Percentiles rank a stretch among this genome's conserved stretches.
phyloP scores from a whole-genome alignment of 2,329 filamentous ascomycete genomes.

The Colletotrichum lupini region DNA sequence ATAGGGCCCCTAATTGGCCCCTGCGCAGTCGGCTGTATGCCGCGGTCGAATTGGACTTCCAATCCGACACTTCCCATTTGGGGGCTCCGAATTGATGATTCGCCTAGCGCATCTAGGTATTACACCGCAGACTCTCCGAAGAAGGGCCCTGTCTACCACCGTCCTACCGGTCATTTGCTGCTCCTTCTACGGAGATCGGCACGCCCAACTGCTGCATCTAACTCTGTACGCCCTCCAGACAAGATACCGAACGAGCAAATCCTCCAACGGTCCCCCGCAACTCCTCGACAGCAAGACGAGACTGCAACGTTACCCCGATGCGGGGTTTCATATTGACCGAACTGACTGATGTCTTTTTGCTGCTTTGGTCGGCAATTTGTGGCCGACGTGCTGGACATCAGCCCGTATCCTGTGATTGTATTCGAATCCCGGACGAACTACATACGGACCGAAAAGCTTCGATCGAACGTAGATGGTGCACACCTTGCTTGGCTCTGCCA shows the following conservation, averaged over 20 bases:
- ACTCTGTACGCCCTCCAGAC: not conserved
- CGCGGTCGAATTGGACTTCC: too few species aligned
- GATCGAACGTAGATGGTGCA: not conserved
- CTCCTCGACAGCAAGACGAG: not conserved
- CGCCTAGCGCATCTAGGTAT: not conserved
- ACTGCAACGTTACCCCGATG: constrained; percentile 25
- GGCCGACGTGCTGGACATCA: not conserved
- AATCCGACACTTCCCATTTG: too few species aligned
- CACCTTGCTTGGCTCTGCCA: not conserved
- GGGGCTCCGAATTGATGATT: not conserved
- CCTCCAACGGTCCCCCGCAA: not conserved
- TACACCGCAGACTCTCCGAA: constrained; percentile 19
- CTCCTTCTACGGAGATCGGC: not conserved
- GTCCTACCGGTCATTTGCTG: not conserved
- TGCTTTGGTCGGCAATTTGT: not conserved
- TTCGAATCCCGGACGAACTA: not conserved
- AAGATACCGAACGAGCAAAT: not conserved
- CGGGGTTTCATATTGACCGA: not conserved
- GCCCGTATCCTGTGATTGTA: not conserved
- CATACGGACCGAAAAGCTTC: not conserved
- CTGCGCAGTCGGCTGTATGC: too few species aligned
- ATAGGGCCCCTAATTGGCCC: too few species aligned
- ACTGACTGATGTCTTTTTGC: not conserved
- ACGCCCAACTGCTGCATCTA: not conserved
- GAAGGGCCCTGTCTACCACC: not conserved